A percentile compares a stretch with the other conserved stretches of the same genome.
These are phyloP conservation scores for Paecilomyces formosus DNA, from an alignment of 2,329 filamentous ascomycete species.

Conservation along the genomic window DNA sequence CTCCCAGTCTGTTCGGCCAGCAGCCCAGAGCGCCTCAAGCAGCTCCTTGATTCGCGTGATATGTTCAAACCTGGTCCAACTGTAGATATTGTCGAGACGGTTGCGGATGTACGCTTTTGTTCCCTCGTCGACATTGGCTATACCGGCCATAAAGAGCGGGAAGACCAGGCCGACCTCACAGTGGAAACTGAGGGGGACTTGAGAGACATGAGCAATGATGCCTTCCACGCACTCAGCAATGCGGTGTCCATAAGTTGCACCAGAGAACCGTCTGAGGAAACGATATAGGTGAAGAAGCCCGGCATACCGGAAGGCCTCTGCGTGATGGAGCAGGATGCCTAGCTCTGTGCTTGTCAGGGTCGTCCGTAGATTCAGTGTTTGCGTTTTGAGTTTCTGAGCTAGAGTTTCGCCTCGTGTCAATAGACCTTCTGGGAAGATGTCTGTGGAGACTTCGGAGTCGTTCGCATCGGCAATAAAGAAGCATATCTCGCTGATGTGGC, in stretches of 20 bases:
- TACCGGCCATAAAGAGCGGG: constrained; percentile 7
- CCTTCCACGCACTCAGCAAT: constrained; percentile 3
- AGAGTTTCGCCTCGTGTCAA: background rate
- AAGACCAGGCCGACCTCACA: constrained; percentile 7
- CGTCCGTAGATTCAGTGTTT: background rate
- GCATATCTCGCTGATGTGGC: constrained; percentile 9
- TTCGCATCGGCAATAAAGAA: constrained; percentile 7
- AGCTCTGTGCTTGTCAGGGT: background rate
- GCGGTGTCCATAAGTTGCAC: background rate
- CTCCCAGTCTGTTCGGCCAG: constrained; percentile 8
- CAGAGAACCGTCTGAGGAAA: background rate
- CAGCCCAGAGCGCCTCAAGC: constrained; percentile 5
- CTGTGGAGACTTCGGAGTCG: background rate
- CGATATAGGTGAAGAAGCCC: constrained; percentile 8
- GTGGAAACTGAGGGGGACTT: constrained; percentile 4
- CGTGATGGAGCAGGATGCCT: constrained; percentile 6
- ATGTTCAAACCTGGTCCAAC: constrained; percentile 7
- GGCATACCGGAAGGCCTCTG: constrained; percentile 9
- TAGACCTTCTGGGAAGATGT: background rate
- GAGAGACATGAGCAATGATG: constrained; percentile 4
- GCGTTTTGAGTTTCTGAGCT: constrained; percentile 5
- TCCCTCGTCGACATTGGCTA: constrained; percentile 1
- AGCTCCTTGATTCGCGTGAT: constrained; percentile 4
- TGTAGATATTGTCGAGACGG: constrained; percentile 5
- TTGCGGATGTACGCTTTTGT: constrained; percentile 2